Conservation (phyloP, 1,284 basidiomycete genomes). For the Schizopora paradoxa region DNA sequence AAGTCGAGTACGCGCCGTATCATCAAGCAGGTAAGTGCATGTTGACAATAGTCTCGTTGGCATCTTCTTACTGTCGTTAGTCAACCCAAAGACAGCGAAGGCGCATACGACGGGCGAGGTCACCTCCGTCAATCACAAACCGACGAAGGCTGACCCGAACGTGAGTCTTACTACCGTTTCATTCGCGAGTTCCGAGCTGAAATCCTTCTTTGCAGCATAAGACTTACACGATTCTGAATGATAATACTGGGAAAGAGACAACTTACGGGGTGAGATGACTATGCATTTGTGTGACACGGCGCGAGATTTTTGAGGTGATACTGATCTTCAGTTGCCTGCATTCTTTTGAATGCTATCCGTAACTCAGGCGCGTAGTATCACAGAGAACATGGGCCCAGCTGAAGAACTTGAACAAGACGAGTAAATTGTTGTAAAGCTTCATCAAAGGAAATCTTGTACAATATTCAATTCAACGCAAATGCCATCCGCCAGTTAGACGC, state of each 20-base stretch:
- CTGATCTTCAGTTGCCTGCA: no score
- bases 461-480: no score
- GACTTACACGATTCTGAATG: slow-evolving; percentile 15
- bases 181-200: not conserved
- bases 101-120: slow-evolving; percentile 14
- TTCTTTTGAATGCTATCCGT: no score
- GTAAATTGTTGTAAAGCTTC: no score
- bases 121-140: slow-evolving; percentile 6
- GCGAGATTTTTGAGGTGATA: no score
- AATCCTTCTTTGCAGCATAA: slow-evolving; percentile 9
- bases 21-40: slow-evolving; percentile 7
- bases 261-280: slow-evolving; percentile 16
- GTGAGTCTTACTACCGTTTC: not conserved
- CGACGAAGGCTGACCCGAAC: slow-evolving; percentile 12
- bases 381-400: no score
- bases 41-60: not conserved
- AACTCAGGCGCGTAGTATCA: no score
- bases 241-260: slow-evolving; percentile 15
- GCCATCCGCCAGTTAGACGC: no score
- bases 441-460: no score
- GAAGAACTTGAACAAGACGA: no score
- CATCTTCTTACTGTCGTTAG: slow-evolving; percentile 4
- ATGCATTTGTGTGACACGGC: no score
- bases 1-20: slow-evolving; percentile 11
- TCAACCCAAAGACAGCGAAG: slow-evolving; percentile 9